Base-by-base conservation (phyloP, 371 early-diverging fungal genomes). In the Lichtheimia corymbifera region DNA sequence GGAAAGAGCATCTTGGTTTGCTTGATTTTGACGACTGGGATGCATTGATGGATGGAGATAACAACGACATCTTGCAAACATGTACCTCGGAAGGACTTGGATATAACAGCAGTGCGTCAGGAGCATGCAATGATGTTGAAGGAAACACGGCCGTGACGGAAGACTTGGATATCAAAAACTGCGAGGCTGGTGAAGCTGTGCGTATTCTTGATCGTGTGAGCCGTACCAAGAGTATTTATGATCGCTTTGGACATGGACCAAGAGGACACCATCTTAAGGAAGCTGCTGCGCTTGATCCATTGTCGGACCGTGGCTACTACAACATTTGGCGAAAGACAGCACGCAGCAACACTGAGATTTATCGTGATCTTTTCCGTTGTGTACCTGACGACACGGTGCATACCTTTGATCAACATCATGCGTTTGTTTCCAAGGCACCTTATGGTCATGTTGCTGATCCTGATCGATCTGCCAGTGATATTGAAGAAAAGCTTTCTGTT, bases 1-100 rank as follows among this genome's bases (percentile, higher is more conserved):
- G 93, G 77, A 88, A 88, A 57, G 96, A 96, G 64, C 96, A 95
- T 67, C 64, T 91, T 12, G 96, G 96, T 6, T 65, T 92, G 1
- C 59, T 91, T 12, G 76, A 76, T 12, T 67, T 70, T 18, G 62
- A 73, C 9, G 73, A 80, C n/a, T 77, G 79, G 79, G 58, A 66
- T 17, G 45, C 62, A 6, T 49, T 74, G 43, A 50, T 71, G 68
- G 60, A 60, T 28, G 35, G 25, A 20, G 35, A 59, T 18, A 60
- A 64, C 27, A 49, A 64, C 15, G 44, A 57, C 18, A 20, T 57
- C 0, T 27, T 63, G 12, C 63, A 56, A 22, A 63, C 49, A 0
- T 15, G 44, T 7, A 35, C 51, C 7, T 41, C 63, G 17, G 55
- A 61, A 47, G 55, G 35, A 27, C 20, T 42, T 53, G 55, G 63